Percentiles rank a stretch among this genome's conserved stretches.
These are phyloP conservation scores for Scleroderma bovista DNA, from an alignment of 768 basidiomycete species.

Conservation along the genomic window DNA sequence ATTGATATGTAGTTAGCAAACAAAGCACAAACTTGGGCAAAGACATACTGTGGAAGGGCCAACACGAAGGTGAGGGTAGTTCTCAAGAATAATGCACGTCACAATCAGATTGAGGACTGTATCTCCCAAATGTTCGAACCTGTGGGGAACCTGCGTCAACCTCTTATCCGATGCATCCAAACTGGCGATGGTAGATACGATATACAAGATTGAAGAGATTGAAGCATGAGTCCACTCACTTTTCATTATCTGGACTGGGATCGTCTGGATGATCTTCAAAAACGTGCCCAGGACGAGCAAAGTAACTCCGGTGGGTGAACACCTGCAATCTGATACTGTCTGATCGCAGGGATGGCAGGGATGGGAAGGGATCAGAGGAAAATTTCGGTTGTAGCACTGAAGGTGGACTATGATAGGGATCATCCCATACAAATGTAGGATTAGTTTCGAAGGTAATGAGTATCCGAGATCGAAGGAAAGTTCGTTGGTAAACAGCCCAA, in stretches of 20 bases:
- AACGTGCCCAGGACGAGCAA: slow-evolving; percentile 62
- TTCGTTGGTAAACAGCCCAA: too few relatives aligned
- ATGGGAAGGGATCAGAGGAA: slow-evolving; percentile 38
- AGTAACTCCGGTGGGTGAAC: slow-evolving; percentile 73
- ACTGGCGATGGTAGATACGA: too few relatives aligned
- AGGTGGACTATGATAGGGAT: not conserved
- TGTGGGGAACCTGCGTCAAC: slow-evolving; percentile 18
- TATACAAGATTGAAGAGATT: too few relatives aligned
- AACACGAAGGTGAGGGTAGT: slow-evolving; percentile 66
- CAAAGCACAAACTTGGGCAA: not conserved
- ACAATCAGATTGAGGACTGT: slow-evolving; percentile 64
- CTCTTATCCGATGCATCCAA: too few relatives aligned
- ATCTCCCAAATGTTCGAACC: slow-evolving; percentile 76
- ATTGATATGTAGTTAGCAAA: not conserved
- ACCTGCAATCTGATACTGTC: slow-evolving; percentile 45
- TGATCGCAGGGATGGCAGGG: slow-evolving; percentile 51
- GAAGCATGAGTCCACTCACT: slow-evolving; percentile 43
- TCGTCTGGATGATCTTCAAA: slow-evolving; percentile 74
- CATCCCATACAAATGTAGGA: not conserved
- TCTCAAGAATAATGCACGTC: slow-evolving; percentile 55
- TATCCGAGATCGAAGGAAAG: too few relatives aligned
- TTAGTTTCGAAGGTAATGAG: not conserved
- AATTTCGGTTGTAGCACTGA: slow-evolving; percentile 22
- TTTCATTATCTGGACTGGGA: slow-evolving; percentile 78
- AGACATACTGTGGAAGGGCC: slow-evolving; percentile 67